phyloP scores from a whole-genome alignment of 306 rosid genomes.

The Prunus mira region DNA sequence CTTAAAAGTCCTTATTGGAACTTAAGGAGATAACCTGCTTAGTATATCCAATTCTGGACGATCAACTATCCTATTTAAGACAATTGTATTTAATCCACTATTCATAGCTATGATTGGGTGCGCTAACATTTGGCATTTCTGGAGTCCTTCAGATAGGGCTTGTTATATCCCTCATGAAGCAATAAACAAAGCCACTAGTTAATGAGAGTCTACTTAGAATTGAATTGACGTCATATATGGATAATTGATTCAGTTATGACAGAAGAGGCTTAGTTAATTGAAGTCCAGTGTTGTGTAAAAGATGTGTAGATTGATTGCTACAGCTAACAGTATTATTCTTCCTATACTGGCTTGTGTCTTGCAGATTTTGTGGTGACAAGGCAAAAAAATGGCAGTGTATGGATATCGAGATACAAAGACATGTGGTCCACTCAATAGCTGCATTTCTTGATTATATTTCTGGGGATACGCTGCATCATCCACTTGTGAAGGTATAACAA shows the following conservation, averaged over 20 bases:
- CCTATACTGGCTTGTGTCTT: not conserved
- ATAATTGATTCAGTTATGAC: too few relatives aligned
- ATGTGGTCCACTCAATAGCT: conserved; percentile 51
- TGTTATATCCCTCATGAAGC: too few relatives aligned
- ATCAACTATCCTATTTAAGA: too few relatives aligned
- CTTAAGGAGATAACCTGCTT: too few relatives aligned
- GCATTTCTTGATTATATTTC: conserved; percentile 69
- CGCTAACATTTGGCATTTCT: too few relatives aligned
- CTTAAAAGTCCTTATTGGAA: too few relatives aligned
- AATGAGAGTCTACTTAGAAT: not conserved
- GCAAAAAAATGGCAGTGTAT: conserved; percentile 58
- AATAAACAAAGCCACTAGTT: not conserved
- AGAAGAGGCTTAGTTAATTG: not conserved
- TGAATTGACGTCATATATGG: not conserved
- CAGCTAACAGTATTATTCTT: not conserved
- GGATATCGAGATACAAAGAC: conserved; percentile 78
- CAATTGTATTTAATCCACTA: too few relatives aligned
- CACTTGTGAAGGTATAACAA: conserved; percentile 54
- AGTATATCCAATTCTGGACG: too few relatives aligned
- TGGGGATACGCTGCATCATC: conserved; percentile 35
- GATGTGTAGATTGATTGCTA: not conserved
- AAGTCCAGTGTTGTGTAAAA: not conserved
- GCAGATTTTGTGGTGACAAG: conserved; percentile 47
- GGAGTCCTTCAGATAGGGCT: too few relatives aligned
- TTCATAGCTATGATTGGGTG: too few relatives aligned